A percentile compares a stretch with the other conserved stretches of the same genome.
Evolutionary conservation across 441 rosid genomes (phyloP).

Genomic region (Eutrema salsugineum): DNA sequence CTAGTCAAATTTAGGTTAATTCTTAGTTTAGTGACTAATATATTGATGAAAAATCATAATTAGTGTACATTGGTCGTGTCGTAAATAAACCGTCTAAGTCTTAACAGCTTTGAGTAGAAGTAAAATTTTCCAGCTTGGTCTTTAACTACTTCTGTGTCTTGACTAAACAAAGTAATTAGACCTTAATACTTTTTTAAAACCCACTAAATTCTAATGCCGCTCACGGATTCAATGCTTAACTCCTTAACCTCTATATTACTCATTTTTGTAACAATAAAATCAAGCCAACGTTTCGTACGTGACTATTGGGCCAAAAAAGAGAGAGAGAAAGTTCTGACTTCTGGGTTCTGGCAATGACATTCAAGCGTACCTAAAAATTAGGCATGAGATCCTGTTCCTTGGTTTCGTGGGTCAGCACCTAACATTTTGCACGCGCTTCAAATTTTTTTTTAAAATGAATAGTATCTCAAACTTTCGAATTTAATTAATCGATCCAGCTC

Average conservation of each 20-base stretch:
- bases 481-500: neutral
- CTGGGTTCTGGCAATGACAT: neutral
- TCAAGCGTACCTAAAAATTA: slow-evolving; percentile 23
- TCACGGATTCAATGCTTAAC: neutral
- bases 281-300: neutral
- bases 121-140: neutral
- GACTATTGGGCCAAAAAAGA: neutral
- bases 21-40: neutral
- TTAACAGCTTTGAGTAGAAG: slow-evolving; percentile 4
- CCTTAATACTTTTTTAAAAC: too few relatives aligned
- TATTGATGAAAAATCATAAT: neutral
- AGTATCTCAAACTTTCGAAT: neutral
- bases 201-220: neutral
- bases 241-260: neutral
- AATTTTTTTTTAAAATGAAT: neutral
- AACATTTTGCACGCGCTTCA: slow-evolving; percentile 11
- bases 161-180: slow-evolving; percentile 16
- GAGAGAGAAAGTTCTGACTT: neutral
- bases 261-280: neutral
- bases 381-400: neutral
- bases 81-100: neutral
- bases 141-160: neutral
- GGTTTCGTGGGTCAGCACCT: slow-evolving; percentile 13
- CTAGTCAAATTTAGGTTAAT: neutral
- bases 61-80: neutral